Evolutionary conservation across 129 eudicot genomes (phyloP), one percentile per base, ranked within the genome.

Genomic region (Flaveria brownii): DNA sequence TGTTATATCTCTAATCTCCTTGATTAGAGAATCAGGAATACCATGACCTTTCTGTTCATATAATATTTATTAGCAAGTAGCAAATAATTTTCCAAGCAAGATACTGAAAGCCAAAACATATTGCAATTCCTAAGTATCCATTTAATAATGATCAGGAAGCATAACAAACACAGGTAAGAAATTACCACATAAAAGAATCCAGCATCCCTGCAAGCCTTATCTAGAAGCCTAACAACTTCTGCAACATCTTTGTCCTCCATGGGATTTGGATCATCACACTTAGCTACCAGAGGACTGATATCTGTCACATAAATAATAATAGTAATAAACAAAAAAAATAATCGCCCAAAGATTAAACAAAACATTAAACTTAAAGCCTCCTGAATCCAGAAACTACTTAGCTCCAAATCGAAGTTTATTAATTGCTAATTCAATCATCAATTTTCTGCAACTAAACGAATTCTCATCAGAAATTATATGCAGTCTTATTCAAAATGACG

Each of bases 131-230:
- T 7, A 2, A 3, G 15, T 63, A 54, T 30, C 36, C 23, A 10
- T 23, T 68, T 20, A 18, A 47, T 60, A 20, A 70, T 45, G 22
- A 69, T 28, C 11, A 45, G 20, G 51, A 42, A 45, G 36, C 46
- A 55, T 77, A 56, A 9, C 28, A 54, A 39, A 23, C 46, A 25
- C 15, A 41, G 26, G 33, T 15, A 39, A 23, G 62, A 28, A 71
- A 28, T 60, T 79, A 90, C 98, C 93, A 90, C 98, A 56, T 93
- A 90, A 78, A 93, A 93, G 86, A 93, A 93, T 18, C 98, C 98
- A 78, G 98, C 98, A 80, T 93, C 87, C 84, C 87, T 75, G 66
- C 98, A 93, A 74, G 98, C 98, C 65, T 81, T 75, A 72, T 88
- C 96, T 73, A 90, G 80, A 56, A 85, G 89, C 65, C 70, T 73